Conservation (phyloP, 2,329 filamentous ascomycete genomes). For the Talaromyces sp. region DNA sequence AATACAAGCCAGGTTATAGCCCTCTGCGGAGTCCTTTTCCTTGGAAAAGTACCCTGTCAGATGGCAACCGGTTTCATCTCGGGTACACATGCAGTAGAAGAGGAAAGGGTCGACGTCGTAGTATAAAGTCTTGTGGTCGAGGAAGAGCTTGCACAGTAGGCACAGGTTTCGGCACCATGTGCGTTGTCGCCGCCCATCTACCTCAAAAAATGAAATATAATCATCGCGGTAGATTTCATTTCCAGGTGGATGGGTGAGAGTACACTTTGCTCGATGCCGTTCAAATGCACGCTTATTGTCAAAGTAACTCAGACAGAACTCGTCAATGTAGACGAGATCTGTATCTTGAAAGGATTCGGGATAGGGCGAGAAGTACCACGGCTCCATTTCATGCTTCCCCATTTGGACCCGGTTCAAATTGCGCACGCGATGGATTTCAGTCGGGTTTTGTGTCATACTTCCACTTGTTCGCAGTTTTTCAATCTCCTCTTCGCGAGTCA, state of each 20-base stretch:
- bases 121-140: conserved; percentile 97
- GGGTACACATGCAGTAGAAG: conserved; percentile 95
- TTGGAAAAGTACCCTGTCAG: conserved; percentile 99
- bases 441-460: conserved; percentile 98
- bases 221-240: conserved; percentile 96
- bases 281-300: conserved; percentile 75
- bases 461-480: conserved; percentile 91
- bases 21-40: conserved; percentile 94
- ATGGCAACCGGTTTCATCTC: conserved; percentile 85
- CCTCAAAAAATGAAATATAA: conserved; percentile 92
- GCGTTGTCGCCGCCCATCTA: conserved; percentile 92
- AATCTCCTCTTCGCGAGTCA: conserved; percentile 78
- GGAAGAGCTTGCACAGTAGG: conserved; percentile 88
- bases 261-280: conserved; percentile 85
- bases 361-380: conserved; percentile 99
- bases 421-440: conserved; percentile 90
- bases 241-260: conserved; percentile 83
- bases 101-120: conserved; percentile 97
- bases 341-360: conserved; percentile 82
- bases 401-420: conserved; percentile 95
- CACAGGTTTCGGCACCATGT: conserved; percentile 99
- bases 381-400: conserved; percentile 84
- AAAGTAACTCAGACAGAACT: conserved; percentile 92
- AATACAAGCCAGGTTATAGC: conserved; percentile 98
- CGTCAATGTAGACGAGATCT: conserved; percentile 92